Base-by-base conservation (phyloP, 164 flowering plant genomes). In the Liriodendron chinense region DNA sequence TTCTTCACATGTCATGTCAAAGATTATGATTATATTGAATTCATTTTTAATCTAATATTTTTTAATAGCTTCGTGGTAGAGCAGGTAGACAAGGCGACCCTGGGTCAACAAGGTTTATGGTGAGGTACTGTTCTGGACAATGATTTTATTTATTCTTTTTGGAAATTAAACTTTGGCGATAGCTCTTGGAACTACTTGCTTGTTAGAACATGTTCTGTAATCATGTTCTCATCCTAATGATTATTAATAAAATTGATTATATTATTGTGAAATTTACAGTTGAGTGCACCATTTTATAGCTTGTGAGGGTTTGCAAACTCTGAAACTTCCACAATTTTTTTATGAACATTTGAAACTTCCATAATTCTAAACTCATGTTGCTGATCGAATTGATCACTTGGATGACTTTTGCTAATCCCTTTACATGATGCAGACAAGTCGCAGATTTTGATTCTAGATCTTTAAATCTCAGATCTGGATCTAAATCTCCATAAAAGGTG, bases 1-100 rank as follows among this genome's bases (percentile, higher is more conserved):
- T n/a, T 18, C 20, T 61, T n/a, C 64, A n/a, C n/a, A 16, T 5
- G 9, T 26, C 26, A 47, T 72, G 21, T 64, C 34, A 59, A 13
- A 61, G 16, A 43, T 65, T 69, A 16, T 56, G 68, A 28, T 25
- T 8, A 49, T 47, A 47, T 9, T 14, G 20, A 47, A 43, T 26
- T 75, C 43, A 9, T 62, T 71, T 14, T 47, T 78, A 22, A 59
- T 65, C 50, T 66, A 8, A 21, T 43, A 16, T 53, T 68, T 69
- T 70, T 2, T 24, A 71, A 48, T 75, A 95, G 99, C 99, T 96
- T 65, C 97, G 99, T 82, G 99, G 99, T 23, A 90, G 99, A 89
- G 97, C 99, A 63, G 99, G 99, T 47, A 91, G 99, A 81, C 99
- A 96, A 83, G 99, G 99, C 50, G 99, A 96, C 83, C 99, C 97